These are phyloP conservation scores for Claviceps pazoutovae DNA, from an alignment of 2,329 filamentous ascomycete genomes.

Conservation along the genomic window DNA sequence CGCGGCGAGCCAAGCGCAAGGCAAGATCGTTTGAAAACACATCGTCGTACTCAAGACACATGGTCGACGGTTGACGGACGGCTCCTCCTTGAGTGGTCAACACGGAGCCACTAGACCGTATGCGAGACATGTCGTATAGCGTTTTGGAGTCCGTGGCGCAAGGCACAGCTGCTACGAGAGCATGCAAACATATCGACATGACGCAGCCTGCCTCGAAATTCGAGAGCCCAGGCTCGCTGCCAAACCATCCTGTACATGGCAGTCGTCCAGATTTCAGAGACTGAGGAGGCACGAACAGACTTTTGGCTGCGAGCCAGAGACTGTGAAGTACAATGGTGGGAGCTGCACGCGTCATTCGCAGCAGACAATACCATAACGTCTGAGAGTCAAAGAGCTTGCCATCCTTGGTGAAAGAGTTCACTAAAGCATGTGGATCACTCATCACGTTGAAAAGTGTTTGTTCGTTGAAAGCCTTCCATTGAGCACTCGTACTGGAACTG, in stretches of 20 bases:
- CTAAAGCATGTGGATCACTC: constrained; percentile 38
- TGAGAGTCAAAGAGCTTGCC: constrained; percentile 44
- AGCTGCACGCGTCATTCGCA: constrained; percentile 41
- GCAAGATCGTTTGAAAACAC: constrained; percentile 47
- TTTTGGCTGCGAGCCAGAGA: constrained; percentile 47
- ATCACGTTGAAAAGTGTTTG: constrained; percentile 52
- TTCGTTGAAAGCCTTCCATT: constrained; percentile 48
- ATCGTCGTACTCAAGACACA: constrained; percentile 49
- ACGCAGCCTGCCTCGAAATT: constrained; percentile 38
- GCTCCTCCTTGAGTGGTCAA: constrained; percentile 32
- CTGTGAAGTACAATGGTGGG: constrained; percentile 48
- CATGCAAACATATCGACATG: constrained; percentile 48
- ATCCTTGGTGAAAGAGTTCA: constrained; percentile 42
- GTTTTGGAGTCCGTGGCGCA: constrained; percentile 31
- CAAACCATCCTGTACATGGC: constrained; percentile 5
- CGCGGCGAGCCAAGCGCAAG: constrained; percentile 40
- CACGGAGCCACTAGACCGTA: constrained; percentile 39
- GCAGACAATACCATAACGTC: constrained; percentile 48
- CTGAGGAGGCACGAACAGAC: constrained; percentile 42
- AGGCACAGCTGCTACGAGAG: constrained; percentile 44
- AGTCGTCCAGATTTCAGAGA: constrained; percentile 26
- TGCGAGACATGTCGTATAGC: constrained; percentile 45
- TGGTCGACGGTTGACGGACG: constrained; percentile 30
- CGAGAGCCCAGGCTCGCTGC: constrained; percentile 12
- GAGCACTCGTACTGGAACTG: constrained; percentile 13